Evolutionary conservation across 2,329 filamentous ascomycete genomes (phyloP).

Genomic region (Ramularia endophylla): DNA sequence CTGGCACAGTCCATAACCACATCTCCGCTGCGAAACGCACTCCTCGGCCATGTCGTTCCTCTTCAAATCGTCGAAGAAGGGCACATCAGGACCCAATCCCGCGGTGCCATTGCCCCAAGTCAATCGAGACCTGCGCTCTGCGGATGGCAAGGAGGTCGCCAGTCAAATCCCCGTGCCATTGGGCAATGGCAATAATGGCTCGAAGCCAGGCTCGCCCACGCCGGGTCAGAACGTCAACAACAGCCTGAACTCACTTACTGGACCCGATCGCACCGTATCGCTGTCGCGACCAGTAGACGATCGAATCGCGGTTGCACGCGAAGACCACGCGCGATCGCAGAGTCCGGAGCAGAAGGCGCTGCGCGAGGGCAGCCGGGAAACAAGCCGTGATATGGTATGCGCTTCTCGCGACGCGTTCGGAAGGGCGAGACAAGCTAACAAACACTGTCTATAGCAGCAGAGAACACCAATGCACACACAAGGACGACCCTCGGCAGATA

Average conservation of each 20-base stretch:
- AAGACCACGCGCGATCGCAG: slow-evolving; percentile 7
- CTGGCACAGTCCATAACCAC: too few relatives aligned
- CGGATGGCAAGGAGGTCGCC: slow-evolving; percentile 41
- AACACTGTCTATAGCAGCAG: slow-evolving; percentile 43
- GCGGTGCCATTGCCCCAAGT: slow-evolving; percentile 34
- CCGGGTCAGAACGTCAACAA: slow-evolving; percentile 65
- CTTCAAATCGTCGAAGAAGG: slow-evolving; percentile 44
- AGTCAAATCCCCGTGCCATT: slow-evolving; percentile 35
- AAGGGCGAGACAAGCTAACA: slow-evolving; percentile 1
- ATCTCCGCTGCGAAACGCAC: slow-evolving; percentile 2
- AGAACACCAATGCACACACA: slow-evolving; percentile 23
- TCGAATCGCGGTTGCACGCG: slow-evolving; percentile 10
- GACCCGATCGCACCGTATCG: slow-evolving; percentile 10
- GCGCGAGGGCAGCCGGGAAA: slow-evolving; percentile 19
- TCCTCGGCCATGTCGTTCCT: slow-evolving; percentile 43
- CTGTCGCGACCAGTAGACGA: slow-evolving; percentile 14
- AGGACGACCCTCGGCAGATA: slow-evolving; percentile 54
- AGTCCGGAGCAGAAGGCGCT: slow-evolving; percentile 23
- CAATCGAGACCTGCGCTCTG: slow-evolving; percentile 49
- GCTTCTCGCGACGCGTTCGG: not conserved
- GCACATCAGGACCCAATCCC: slow-evolving; percentile 16
- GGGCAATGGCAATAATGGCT: slow-evolving; percentile 49
- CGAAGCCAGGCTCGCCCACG: slow-evolving; percentile 40
- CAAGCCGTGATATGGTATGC: slow-evolving; percentile 23
- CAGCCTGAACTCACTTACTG: slow-evolving; percentile 25